phyloP scores from a whole-genome alignment of 1,139 yeast genomes.

The Entelexis paramagnoliae region DNA sequence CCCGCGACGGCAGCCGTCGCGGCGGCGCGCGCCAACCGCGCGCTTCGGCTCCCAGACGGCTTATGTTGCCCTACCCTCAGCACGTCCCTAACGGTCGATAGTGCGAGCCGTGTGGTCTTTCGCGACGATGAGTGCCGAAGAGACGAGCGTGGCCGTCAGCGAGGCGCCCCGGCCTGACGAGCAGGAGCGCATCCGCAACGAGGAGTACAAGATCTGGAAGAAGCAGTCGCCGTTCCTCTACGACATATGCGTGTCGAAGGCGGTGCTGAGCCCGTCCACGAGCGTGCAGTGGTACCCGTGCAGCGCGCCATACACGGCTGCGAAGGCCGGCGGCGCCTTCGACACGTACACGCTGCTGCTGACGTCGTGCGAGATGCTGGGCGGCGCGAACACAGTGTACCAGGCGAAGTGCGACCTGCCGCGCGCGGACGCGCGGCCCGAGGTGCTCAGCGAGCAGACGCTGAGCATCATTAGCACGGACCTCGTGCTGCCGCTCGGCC shows the following conservation, averaged over 20 bases:
- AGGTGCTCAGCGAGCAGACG: constrained; percentile 32
- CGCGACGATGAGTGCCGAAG: constrained; percentile 10
- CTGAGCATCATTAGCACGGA: constrained; percentile 38
- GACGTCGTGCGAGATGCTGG: constrained; percentile 65
- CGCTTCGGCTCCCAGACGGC: background rate
- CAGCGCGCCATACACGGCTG: constrained; percentile 25
- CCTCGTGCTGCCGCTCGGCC: constrained; percentile 32
- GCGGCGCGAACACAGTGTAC: constrained; percentile 56
- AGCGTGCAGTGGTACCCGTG: constrained; percentile 39
- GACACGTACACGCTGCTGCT: constrained; percentile 41
- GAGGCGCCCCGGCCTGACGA: constrained; percentile 9
- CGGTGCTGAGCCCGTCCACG: constrained; percentile 50
- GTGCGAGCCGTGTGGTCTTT: background rate
- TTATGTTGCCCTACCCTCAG: background rate
- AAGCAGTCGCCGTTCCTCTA: constrained; percentile 83
- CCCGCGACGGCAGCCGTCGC: too few species aligned
- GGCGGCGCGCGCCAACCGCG: too few species aligned
- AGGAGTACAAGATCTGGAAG: constrained; percentile 78
- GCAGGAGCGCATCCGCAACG: constrained; percentile 21
- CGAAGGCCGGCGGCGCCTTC: constrained; percentile 14
- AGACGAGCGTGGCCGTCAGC: background rate
- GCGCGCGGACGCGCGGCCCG: constrained; percentile 31
- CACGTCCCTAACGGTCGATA: background rate
- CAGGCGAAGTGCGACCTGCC: constrained; percentile 47
- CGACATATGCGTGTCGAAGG: constrained; percentile 62